These are phyloP conservation scores for Holtermanniella nyarrowii DNA, from an alignment of 768 basidiomycete genomes.

Conservation along the genomic window DNA sequence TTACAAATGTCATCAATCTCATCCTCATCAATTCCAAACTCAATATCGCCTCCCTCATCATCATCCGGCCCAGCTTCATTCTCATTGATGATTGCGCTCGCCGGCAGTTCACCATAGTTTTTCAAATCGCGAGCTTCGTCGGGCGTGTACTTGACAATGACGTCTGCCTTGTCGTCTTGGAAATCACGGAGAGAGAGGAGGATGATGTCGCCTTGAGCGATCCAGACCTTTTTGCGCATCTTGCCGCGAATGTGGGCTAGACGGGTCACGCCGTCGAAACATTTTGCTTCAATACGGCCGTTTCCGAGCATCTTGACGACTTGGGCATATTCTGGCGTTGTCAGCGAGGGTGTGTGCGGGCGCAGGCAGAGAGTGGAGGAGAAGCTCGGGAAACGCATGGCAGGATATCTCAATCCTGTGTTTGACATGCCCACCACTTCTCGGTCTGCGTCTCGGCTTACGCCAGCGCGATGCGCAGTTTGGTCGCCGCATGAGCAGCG, in stretches of 20 bases:
- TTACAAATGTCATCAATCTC: slow-evolving; percentile 38
- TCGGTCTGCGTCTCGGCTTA: neutral
- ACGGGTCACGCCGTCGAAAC: slow-evolving; percentile 97
- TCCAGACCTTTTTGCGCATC: slow-evolving; percentile 99
- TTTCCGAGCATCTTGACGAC: slow-evolving; percentile 98
- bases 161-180: slow-evolving; percentile 98
- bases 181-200: slow-evolving; percentile 91
- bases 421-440: neutral
- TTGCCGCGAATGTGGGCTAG: slow-evolving; percentile 96
- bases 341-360: too few species aligned
- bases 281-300: slow-evolving; percentile 87
- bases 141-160: slow-evolving; percentile 96
- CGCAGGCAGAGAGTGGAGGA: neutral
- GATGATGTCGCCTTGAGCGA: slow-evolving; percentile 95
- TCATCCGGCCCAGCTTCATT: slow-evolving; percentile 52
- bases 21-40: slow-evolving; percentile 38
- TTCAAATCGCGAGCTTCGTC: slow-evolving; percentile 76
- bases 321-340: slow-evolving; percentile 94
- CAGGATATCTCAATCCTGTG: too few species aligned
- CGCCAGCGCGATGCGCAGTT: neutral
- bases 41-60: slow-evolving; percentile 37
- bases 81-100: slow-evolving; percentile 94
- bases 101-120: slow-evolving; percentile 94
- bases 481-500: too few species aligned
- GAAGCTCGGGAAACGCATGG: neutral